These are phyloP conservation scores for Linanthus parryae DNA, from an alignment of 148 eudicot species.

Conservation along the genomic window DNA sequence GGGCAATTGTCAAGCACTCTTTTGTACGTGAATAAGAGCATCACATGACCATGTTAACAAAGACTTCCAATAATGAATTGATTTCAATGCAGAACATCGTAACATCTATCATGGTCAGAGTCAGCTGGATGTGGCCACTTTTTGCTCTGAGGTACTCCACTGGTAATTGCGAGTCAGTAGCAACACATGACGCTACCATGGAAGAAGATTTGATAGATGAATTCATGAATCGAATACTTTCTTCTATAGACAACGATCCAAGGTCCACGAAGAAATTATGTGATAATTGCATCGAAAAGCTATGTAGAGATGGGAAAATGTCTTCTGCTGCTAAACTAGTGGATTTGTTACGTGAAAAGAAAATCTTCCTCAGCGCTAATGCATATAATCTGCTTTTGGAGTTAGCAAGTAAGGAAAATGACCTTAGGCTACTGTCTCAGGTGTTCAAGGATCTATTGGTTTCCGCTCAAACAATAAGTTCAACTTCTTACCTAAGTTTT, in stretches of 20 bases:
- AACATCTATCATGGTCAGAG: slow-evolving; percentile 33
- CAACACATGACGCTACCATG: slow-evolving; percentile 34
- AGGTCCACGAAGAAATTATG: slow-evolving; percentile 28
- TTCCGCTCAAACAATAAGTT: slow-evolving; percentile 24
- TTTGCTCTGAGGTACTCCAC: slow-evolving; percentile 20
- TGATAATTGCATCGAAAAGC: slow-evolving; percentile 31
- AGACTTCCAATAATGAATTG: slow-evolving; percentile 21
- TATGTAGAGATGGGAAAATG: slow-evolving; percentile 38
- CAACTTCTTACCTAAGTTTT: slow-evolving; percentile 39
- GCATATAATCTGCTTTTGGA: slow-evolving; percentile 60
- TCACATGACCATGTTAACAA: no score
- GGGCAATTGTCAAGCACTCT: no score
- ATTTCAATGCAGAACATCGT: slow-evolving; percentile 37
- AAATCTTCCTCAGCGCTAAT: slow-evolving; percentile 29
- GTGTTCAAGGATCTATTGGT: slow-evolving; percentile 54
- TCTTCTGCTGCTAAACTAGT: slow-evolving; percentile 34
- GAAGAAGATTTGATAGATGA: slow-evolving; percentile 37
- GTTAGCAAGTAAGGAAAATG: slow-evolving; percentile 41
- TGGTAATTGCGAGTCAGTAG: slow-evolving; percentile 21
- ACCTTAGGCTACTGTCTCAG: slow-evolving; percentile 33
- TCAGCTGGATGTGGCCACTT: slow-evolving; percentile 28
- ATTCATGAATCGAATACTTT: slow-evolving; percentile 34
- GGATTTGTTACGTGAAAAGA: slow-evolving; percentile 31
- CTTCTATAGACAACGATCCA: slow-evolving; percentile 24
- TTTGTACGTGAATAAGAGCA: no score